phyloP scores from a whole-genome alignment of 2,329 filamentous ascomycete genomes.

The Ceratocystis ficicola region DNA sequence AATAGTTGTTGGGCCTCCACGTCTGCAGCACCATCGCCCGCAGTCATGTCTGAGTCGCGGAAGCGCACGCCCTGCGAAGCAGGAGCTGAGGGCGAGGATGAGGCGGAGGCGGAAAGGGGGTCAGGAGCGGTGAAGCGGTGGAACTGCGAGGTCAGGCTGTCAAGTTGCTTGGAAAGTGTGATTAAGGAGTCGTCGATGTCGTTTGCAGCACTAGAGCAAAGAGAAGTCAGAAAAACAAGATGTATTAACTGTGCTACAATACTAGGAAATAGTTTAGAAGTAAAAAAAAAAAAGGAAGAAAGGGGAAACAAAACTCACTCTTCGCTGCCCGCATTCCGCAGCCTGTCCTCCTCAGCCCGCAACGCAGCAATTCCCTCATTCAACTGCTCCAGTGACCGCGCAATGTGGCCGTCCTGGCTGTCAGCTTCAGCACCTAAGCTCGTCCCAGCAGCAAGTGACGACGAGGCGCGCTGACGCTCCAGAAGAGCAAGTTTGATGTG shows the following conservation, averaged over 20 bases:
- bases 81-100: slow-evolving; percentile 40
- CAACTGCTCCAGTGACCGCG: slow-evolving; percentile 75
- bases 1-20: slow-evolving; percentile 37
- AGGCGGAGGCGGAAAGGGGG: slow-evolving; percentile 37
- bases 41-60: slow-evolving; percentile 46
- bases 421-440: slow-evolving; percentile 66
- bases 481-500: slow-evolving; percentile 93
- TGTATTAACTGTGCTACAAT: no score
- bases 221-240: not conserved
- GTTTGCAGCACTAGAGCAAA: slow-evolving; percentile 33
- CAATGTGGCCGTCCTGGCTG: slow-evolving; percentile 78
- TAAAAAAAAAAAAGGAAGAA: not conserved
- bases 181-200: slow-evolving; percentile 52
- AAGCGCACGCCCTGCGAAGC: slow-evolving; percentile 63
- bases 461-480: slow-evolving; percentile 66
- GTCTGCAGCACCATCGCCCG: slow-evolving; percentile 27
- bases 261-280: not conserved
- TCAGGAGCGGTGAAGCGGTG: slow-evolving; percentile 50
- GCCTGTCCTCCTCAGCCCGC: slow-evolving; percentile 49
- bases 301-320: slow-evolving; percentile 34
- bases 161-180: slow-evolving; percentile 59
- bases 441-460: slow-evolving; percentile 31
- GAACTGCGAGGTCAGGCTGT: slow-evolving; percentile 70
- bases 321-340: slow-evolving; percentile 53
- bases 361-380: slow-evolving; percentile 64